Conservation (phyloP, 305 asterid species). For the Stenogyne calaminthoides region DNA sequence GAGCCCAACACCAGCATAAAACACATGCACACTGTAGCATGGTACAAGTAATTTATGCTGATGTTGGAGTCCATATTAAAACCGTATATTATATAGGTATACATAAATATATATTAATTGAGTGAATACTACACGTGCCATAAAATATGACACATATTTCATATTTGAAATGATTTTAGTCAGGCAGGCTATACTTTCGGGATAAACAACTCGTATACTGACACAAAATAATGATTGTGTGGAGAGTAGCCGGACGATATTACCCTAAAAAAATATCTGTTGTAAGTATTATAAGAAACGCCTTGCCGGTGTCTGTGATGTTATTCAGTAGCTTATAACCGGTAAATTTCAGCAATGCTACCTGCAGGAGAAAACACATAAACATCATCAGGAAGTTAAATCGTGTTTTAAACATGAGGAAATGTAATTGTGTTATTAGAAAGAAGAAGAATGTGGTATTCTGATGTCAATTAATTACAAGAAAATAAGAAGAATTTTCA, state of each 20-base stretch:
- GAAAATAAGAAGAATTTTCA: neutral
- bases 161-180: neutral
- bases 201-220: neutral
- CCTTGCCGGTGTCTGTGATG: slow-evolving; percentile 92
- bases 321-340: slow-evolving; percentile 88
- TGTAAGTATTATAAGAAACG: slow-evolving; percentile 77
- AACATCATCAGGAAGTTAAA: slow-evolving; percentile 19
- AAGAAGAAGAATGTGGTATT: neutral
- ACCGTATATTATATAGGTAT: no score
- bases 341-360: slow-evolving; percentile 91
- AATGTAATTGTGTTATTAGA: slow-evolving; percentile 1
- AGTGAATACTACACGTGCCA: neutral
- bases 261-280: slow-evolving; percentile 96
- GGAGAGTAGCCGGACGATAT: neutral
- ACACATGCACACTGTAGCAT: no score
- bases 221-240: neutral
- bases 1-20: no score
- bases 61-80: no score
- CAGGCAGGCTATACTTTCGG: neutral
- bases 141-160: neutral
- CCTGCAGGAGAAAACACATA: slow-evolving; percentile 49
- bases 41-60: no score
- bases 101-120: neutral
- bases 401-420: neutral
- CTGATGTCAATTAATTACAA: neutral